Conservation (phyloP, 768 basidiomycete species). For the Boletus insuetus region DNA sequence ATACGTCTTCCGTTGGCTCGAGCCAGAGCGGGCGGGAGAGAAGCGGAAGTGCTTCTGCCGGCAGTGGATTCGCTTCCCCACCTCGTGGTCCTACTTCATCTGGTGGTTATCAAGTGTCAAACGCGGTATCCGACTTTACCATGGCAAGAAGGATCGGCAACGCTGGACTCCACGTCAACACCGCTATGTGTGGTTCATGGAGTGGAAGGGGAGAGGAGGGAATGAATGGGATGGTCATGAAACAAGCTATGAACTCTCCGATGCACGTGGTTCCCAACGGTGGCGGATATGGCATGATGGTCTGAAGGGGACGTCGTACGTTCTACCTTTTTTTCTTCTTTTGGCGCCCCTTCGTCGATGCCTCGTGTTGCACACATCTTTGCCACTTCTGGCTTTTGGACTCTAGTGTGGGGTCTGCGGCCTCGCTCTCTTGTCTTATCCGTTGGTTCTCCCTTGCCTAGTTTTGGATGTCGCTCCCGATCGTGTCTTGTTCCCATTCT, state of each 20-base stretch:
- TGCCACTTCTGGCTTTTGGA: conserved; percentile 12
- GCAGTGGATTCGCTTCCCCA: conserved; percentile 33
- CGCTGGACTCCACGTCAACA: conserved; percentile 27
- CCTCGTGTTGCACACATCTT: conserved; percentile 11
- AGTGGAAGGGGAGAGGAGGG: conserved; percentile 27
- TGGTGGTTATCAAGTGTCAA: conserved; percentile 37
- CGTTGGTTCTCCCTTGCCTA: conserved; percentile 15
- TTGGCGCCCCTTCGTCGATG: neutral
- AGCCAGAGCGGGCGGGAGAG: conserved; percentile 32
- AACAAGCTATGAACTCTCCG: conserved; percentile 33
- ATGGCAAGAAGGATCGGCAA: conserved; percentile 22
- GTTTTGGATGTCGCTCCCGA: conserved; percentile 9
- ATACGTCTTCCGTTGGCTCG: conserved; percentile 38
- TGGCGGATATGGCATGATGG: conserved; percentile 40
- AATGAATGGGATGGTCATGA: conserved; percentile 35
- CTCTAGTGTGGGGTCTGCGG: conserved; percentile 11
- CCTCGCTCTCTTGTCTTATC: conserved; percentile 8
- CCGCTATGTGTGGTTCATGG: conserved; percentile 24
- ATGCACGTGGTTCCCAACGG: conserved; percentile 39
- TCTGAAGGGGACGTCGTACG: conserved; percentile 22
- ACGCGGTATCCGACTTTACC: conserved; percentile 26
- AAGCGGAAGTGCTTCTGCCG: conserved; percentile 37
- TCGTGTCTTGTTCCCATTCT: conserved; percentile 3
- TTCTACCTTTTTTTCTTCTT: neutral
- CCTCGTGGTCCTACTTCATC: conserved; percentile 26